Percentiles rank a stretch among this genome's conserved stretches.
Evolutionary conservation across 2,329 filamentous ascomycete species (phyloP).

Genomic region (Pseudogymnoascus sp.): DNA sequence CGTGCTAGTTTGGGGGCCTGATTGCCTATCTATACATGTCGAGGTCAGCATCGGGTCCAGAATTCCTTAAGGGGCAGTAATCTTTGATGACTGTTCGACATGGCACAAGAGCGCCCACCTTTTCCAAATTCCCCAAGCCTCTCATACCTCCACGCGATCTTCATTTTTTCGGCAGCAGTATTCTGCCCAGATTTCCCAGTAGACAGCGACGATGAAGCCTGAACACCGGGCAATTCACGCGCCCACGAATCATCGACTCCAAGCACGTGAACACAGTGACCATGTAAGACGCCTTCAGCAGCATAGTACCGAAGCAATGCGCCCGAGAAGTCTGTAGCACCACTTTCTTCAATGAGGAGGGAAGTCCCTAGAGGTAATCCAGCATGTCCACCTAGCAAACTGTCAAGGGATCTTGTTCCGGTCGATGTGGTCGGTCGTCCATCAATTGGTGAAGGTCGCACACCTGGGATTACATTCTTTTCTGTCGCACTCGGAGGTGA

Average conservation of each 20-base stretch:
- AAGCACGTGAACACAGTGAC: slow-evolving; percentile 79
- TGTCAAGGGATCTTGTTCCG: slow-evolving; percentile 77
- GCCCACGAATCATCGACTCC: slow-evolving; percentile 75
- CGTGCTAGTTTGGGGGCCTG: slow-evolving; percentile 13
- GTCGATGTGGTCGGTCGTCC: slow-evolving; percentile 86
- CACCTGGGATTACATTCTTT: slow-evolving; percentile 37
- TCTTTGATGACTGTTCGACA: neutral
- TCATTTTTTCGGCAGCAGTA: slow-evolving; percentile 62
- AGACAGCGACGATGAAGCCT: slow-evolving; percentile 25
- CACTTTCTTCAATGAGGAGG: slow-evolving; percentile 75
- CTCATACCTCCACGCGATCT: slow-evolving; percentile 98
- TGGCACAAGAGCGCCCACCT: slow-evolving; percentile 28
- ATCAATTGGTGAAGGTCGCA: slow-evolving; percentile 81
- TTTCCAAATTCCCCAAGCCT: slow-evolving; percentile 62
- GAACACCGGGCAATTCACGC: slow-evolving; percentile 71
- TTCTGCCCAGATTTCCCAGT: slow-evolving; percentile 32
- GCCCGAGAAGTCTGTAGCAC: slow-evolving; percentile 89
- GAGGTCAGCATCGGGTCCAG: slow-evolving; percentile 13
- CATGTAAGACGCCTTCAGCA: slow-evolving; percentile 85
- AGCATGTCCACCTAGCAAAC: slow-evolving; percentile 74
- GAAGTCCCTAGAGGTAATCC: slow-evolving; percentile 76
- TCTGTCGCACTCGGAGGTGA: slow-evolving; percentile 18
- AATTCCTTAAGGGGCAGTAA: slow-evolving; percentile 14
- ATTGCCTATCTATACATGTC: slow-evolving; percentile 18
- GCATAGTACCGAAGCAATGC: slow-evolving; percentile 81